Percentiles rank a stretch among this genome's conserved stretches.
Conservation (phyloP, 148 eudicot species). For the Amaranthus cruentus region DNA sequence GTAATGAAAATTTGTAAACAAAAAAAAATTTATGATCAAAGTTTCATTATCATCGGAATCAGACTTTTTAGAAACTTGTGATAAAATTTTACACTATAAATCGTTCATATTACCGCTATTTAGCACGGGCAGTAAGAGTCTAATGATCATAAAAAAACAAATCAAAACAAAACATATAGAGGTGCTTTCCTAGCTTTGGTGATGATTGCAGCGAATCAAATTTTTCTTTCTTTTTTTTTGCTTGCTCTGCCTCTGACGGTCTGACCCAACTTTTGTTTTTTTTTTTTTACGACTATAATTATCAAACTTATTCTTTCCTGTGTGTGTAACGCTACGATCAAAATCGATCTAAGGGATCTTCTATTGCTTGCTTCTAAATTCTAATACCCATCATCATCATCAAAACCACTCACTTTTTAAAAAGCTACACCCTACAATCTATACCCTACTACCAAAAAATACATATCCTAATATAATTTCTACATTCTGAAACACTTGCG, state of each 20-base stretch:
- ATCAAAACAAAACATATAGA: conserved; percentile 21
- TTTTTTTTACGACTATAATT: not conserved
- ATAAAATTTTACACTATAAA: too few species aligned
- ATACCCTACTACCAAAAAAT: too few species aligned
- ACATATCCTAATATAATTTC: too few species aligned
- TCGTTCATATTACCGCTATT: too few species aligned
- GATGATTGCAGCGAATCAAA: conserved; percentile 46
- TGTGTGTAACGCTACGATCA: conserved; percentile 23
- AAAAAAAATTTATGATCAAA: too few species aligned
- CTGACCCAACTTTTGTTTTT: conserved; percentile 7
- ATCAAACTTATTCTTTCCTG: not conserved
- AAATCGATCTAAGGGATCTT: conserved; percentile 38
- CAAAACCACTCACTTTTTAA: conserved; percentile 17
- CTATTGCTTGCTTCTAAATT: conserved; percentile 30
- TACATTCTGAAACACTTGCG: too few species aligned
- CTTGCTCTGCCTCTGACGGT: conserved; percentile 10
- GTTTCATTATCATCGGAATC: too few species aligned
- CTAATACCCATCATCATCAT: conserved; percentile 3
- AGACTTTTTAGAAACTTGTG: too few species aligned
- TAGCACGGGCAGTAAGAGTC: not conserved
- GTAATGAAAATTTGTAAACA: too few species aligned
- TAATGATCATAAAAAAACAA: not conserved
- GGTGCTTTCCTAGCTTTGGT: conserved; percentile 24
- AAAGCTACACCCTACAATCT: conserved; percentile 4
- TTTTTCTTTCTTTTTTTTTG: conserved; percentile 1